Evolutionary conservation across 2,329 filamentous ascomycete genomes (phyloP), one percentile per base, ranked within the genome.

Genomic region (Cercospora sojina): DNA sequence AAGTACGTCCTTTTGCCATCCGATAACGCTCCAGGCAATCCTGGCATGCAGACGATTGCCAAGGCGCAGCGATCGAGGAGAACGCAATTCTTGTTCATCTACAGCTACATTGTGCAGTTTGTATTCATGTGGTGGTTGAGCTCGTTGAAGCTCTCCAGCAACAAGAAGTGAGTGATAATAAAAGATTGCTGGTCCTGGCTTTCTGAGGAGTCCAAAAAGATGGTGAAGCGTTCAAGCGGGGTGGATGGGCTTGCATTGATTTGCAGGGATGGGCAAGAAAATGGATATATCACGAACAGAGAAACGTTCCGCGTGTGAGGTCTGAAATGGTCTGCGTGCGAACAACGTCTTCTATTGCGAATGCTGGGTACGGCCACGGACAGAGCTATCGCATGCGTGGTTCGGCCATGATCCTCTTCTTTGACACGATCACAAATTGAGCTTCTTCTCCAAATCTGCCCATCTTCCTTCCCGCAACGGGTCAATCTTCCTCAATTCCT

Each of bases 1-100:
- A 93, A 96, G 82, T 99, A 99, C 75, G 95, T 99, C 27, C 86
- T 99, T 13, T 86, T 99, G 5, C 95, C 95, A 0, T 93, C 97
- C 77, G 92, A 87, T 67, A 86, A 85, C 63, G 85, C 87, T 32
- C 86, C 87, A 6, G 74, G 72, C 84, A 88, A 67, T 87, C 88
- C 85, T 82, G 87, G 77, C 86, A 87, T 88, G 72, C 87, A 89
- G 72, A 88, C 87, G 2, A 91, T 96, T 67, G 92, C 92, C 29
- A 87, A 93, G 69, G 89, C 91, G 43, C 95, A 97, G 81, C 89
- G 91, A 76, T 95, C 91, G 79, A 88, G 92, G 77, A 85, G 93
- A 69, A 97, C 93, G 1, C 92, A 97, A 79, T 97, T 97, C 76
- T 84, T 97, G 71, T 96, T 96, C 79, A 85, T 93, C 72, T 97